Evolutionary conservation across 2,329 filamentous ascomycete genomes (phyloP), one percentile per base, ranked within the genome.

Genomic region (Xylariaceae sp.): DNA sequence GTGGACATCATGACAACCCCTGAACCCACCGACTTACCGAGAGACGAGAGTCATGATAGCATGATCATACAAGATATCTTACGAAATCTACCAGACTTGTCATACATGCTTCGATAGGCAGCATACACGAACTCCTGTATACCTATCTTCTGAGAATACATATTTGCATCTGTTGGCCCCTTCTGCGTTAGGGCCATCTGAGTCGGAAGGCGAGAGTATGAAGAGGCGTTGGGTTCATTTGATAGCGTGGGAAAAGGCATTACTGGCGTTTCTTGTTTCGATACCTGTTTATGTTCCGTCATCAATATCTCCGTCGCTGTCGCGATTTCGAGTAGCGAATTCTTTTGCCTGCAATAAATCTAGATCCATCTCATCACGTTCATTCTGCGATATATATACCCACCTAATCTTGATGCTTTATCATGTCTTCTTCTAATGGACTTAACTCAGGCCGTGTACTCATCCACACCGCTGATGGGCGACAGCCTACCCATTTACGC

Each of bases 41-140:
- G 15, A 6, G 17, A 37, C 11, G 50, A 51, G 17, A 45, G 49
- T 7, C 64, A 72, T 39, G 70, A 75, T 15, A 72, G 74, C 11
- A 67, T 70, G 15, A 64, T 72, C 13, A 68, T 76, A 53, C 66
- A 68, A 11, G 66, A 62, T 37, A 73, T 79, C 53, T 61, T 79
- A 39, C 67, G 67, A 52, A 70, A 68, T 54, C 67, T 79, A 17
- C 77, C 77, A 2, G 75, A 79, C 66, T 66, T 79, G 45, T 76
- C 77, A 17, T 79, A 79, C 58, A 79, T 79, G 77, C 64, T 79
- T 62, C 71, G 71, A 64, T 79, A 65, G 61, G 30, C 52, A 51
- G 52, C 6, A 3, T 54, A 4, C 45, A 44, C 9, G 44, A 50
- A 35, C 54, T 4, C 53, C 15, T 47, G n/a, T 47, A 17, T 37